Conservation (phyloP, 2,329 filamentous ascomycete genomes). For the Nannizziopsis arthrosporioides region DNA sequence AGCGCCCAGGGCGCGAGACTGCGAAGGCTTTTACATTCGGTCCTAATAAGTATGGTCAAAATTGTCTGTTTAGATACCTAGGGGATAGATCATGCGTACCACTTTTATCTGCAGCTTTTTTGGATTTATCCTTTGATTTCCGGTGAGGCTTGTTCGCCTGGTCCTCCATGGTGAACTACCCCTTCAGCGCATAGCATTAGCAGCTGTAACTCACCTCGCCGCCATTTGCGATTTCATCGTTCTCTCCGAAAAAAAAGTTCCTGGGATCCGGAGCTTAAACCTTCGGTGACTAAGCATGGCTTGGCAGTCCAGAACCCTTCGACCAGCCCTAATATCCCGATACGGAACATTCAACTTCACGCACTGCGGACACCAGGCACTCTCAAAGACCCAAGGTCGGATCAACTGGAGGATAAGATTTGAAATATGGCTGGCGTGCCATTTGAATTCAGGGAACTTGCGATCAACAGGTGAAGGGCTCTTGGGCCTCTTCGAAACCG, state of each 20-base stretch:
- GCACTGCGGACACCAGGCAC: no score
- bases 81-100: constrained; percentile 4
- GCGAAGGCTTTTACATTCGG: constrained; percentile 85
- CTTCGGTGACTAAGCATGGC: constrained; percentile 2
- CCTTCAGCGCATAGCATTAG: neutral
- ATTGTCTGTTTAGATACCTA: neutral
- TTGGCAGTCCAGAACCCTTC: neutral
- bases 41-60: constrained; percentile 36
- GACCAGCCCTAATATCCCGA: neutral
- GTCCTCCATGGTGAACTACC: constrained; percentile 53
- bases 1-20: constrained; percentile 66
- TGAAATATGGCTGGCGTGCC: no score
- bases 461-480: no score
- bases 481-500: no score
- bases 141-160: constrained; percentile 79
- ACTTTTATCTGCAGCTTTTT: constrained; percentile 24
- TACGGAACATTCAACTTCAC: neutral
- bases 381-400: no score
- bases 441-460: no score
- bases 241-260: constrained; percentile 8
- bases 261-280: constrained; percentile 2
- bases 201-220: neutral
- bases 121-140: constrained; percentile 78
- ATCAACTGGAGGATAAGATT: no score
- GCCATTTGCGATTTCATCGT: neutral